Base-by-base conservation (phyloP, 164 flowering plant species). In the Macadamia tetraphylla region DNA sequence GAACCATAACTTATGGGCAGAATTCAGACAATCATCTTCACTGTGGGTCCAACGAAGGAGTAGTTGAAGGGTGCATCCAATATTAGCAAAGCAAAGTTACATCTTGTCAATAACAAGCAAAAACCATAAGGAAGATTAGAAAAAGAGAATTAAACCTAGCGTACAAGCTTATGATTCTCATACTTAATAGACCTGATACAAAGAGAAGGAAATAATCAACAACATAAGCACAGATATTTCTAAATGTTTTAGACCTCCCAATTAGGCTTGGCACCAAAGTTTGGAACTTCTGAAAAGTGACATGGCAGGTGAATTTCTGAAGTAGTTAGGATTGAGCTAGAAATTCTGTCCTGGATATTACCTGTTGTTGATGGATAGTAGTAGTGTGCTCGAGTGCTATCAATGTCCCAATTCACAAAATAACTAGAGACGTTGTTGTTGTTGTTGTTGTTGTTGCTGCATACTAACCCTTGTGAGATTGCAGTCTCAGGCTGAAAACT, bases 381-480 rank as follows among this genome's bases (percentile, higher is more conserved):
- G 5, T 61, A 65, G 56, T 14, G 23, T 42, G 30, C 56, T 58
- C 61, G 52, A 23, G 67, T 17, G 64, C 52, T n/a, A 46, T 61
- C 61, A 6, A 43, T 60, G 58, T 60, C 69, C 74, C 69, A 75
- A 65, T 60, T 67, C 23, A 67, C 67, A 15, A 10, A 56, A 29
- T 61, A 68, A 63, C 43, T 58, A 13, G 60, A 30, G 35, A 70
- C 64, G 52, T 31, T 61, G 63, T 63, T 71, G 30, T 56, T 23
- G 62, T 71, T 62, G 30, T 67, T 23, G 23, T 23, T 23, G 23
- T 23, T 23, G 23, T 23, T 23, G 23, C 23, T 65, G 53, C 72
- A 30, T 52, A 60, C 70, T 68, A 74, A 72, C 74, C 74, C 78
- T 58, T 79, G 74, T 12, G 78, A 44, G 44, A 65, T 69, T 65